Evolutionary conservation across 208 protist species (phyloP).

Genomic region (Crithidia thermophila): DNA sequence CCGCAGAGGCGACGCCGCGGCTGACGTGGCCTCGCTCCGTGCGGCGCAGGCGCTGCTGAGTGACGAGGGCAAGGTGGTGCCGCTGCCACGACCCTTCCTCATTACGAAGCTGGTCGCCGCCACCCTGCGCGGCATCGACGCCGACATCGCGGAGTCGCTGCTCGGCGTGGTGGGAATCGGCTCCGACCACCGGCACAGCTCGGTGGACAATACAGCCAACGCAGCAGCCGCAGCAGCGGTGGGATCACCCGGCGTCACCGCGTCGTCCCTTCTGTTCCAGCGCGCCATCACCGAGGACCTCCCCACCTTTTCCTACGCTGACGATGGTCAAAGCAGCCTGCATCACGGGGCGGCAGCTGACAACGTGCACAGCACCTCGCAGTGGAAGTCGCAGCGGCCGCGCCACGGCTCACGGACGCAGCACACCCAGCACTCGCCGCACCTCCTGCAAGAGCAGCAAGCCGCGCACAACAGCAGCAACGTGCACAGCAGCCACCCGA

Average conservation of each 20-base stretch:
- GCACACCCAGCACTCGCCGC: too few species aligned
- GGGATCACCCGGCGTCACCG: too few species aligned
- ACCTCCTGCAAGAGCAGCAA: slow-evolving; percentile 1
- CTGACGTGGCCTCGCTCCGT: slow-evolving; percentile 27
- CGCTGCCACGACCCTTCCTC: slow-evolving; percentile 45
- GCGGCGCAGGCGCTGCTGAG: slow-evolving; percentile 43
- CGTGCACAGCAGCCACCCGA: not conserved
- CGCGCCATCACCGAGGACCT: not conserved
- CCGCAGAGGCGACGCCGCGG: slow-evolving; percentile 17
- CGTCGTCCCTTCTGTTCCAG: not conserved
- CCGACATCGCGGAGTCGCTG: slow-evolving; percentile 30
- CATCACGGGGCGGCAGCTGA: slow-evolving; percentile 2
- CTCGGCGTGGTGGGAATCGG: slow-evolving; percentile 26
- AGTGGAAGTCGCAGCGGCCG: slow-evolving; percentile 20
- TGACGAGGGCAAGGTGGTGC: slow-evolving; percentile 43
- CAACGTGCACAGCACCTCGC: slow-evolving; percentile 20
- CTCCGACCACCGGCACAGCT: not conserved
- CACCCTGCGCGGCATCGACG: slow-evolving; percentile 35
- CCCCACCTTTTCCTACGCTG: not conserved
- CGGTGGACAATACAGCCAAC: not conserved
- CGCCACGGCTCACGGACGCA: slow-evolving; percentile 2
- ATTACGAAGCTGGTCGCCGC: slow-evolving; percentile 71
- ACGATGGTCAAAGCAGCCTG: not conserved
- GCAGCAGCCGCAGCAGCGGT: too few species aligned
- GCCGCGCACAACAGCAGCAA: not conserved